These are phyloP conservation scores for Microsporum ferrugineum DNA, from an alignment of 2,329 filamentous ascomycete genomes.

Conservation along the genomic window DNA sequence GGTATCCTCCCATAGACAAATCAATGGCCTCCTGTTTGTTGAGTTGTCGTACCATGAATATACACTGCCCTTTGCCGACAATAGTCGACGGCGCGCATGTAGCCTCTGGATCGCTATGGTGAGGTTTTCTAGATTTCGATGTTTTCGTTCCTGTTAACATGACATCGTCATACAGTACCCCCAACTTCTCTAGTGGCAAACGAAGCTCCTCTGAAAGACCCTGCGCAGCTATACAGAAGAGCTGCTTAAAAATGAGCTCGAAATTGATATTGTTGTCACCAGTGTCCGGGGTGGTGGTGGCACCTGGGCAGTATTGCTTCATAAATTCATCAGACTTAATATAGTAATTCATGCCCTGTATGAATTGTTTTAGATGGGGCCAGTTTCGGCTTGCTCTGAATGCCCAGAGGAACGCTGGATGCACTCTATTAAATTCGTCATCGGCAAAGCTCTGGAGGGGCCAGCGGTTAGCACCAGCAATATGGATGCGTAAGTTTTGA, in stretches of 20 bases:
- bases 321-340: constrained; percentile 43
- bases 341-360: constrained; percentile 62
- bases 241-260: constrained; percentile 64
- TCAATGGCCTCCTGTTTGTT: constrained; percentile 48
- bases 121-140: constrained; percentile 19
- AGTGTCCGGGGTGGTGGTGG: constrained; percentile 21
- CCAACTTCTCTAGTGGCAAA: constrained; percentile 51
- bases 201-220: constrained; percentile 59
- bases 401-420: constrained; percentile 79
- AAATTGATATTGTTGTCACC: constrained; percentile 54
- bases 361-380: constrained; percentile 53
- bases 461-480: neutral
- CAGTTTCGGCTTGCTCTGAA: constrained; percentile 72
- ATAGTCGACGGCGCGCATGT: constrained; percentile 23
- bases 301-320: constrained; percentile 41
- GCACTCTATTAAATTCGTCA: constrained; percentile 63
- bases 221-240: constrained; percentile 69
- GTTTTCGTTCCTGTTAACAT: constrained; percentile 48
- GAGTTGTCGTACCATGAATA: constrained; percentile 63
- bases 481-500: neutral
- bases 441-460: constrained; percentile 43
- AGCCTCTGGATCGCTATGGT: constrained; percentile 28
- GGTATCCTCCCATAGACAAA: constrained; percentile 60
- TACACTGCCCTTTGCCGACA: constrained; percentile 61
- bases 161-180: constrained; percentile 65